Percentiles rank a stretch among this genome's conserved stretches.
Evolutionary conservation across 2,329 filamentous ascomycete species (phyloP).

Genomic region (Colletotrichum sp.): DNA sequence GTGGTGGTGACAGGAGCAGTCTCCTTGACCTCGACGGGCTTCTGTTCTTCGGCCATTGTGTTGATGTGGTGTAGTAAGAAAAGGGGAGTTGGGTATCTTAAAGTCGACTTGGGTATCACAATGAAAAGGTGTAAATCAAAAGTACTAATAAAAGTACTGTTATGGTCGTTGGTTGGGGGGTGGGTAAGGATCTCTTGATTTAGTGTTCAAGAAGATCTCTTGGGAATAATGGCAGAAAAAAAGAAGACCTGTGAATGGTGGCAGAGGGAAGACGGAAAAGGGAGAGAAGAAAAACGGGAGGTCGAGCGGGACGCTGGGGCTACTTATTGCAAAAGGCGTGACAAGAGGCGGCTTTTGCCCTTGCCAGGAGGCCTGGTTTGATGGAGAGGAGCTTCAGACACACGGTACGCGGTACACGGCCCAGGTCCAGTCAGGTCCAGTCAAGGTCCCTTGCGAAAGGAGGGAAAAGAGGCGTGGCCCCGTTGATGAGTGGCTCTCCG

Average conservation of each 20-base stretch:
- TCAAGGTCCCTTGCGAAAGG: conserved; percentile 1
- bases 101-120: conserved; percentile 55
- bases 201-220: conserved; percentile 31
- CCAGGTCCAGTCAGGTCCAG: conserved; percentile 3
- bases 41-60: conserved; percentile 77
- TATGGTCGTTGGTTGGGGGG: conserved; percentile 27
- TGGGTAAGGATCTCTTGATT: conserved; percentile 33
- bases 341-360: conserved; percentile 17
- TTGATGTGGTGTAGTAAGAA: conserved; percentile 32
- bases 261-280: conserved; percentile 33
- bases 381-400: conserved; percentile 10
- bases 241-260: conserved; percentile 30
- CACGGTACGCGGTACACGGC: background rate
- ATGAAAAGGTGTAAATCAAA: conserved; percentile 47
- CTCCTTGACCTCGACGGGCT: conserved; percentile 68
- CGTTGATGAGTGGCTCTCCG: conserved; percentile 5
- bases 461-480: conserved; percentile 17
- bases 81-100: conserved; percentile 41
- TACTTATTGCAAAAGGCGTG: conserved; percentile 41
- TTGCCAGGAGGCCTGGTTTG: conserved; percentile 16
- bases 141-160: conserved; percentile 27
- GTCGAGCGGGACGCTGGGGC: conserved; percentile 31
- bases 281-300: conserved; percentile 33
- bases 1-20: conserved; percentile 44
- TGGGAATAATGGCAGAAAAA: conserved; percentile 32